Base-by-base conservation (phyloP, 257 asterid species). In the Solanum chilense region DNA sequence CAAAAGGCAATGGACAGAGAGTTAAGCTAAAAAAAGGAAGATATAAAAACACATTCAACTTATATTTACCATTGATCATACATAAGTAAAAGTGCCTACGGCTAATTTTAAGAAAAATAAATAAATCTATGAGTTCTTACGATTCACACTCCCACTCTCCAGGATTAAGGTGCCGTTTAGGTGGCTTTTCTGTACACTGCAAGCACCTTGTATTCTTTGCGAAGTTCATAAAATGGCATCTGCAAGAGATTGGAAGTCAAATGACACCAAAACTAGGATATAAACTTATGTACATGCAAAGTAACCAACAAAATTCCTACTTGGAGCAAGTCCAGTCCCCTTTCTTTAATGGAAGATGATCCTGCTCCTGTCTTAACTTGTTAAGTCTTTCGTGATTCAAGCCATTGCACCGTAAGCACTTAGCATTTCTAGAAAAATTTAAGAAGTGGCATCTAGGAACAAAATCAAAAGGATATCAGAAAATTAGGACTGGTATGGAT, bases 111-210 rank as follows among this genome's bases (percentile, higher is more conserved):
- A 37, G 7, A 12, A 37, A 25, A 4, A 16, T 64, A 27, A 80
- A 70, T 15, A 70, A 27, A 27, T 5, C 27, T 29, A 27, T 5
- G 31, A 6, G 69, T 49, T 10, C 98, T 94, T 89, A 97, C 98
- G 99, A 94, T 86, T 97, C 98, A 89, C 99, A 97, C 90, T 97
- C 98, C 99, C 99, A 97, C 90, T 97, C 99, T 77, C 99, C 99
- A 39, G 93, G 92, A 91, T 90, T 92, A 80, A 97, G 92, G 71
- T 89, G 90, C 90, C 99, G 92, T 88, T 92, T 92, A 44, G 99
- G 93, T 84, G 98, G 98, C 89, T 92, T 96, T 92, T 93, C 98
- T 89, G 95, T 90, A 82, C 99, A 97, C 91, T 86, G 93, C 86
- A 91, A 90, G 86, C 98, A 97, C 90, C 89, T 90, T 9, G 99